Evolutionary conservation across 306 rosid genomes (phyloP), one percentile per base, ranked within the genome.

Genomic region (Ceratonia siliqua): DNA sequence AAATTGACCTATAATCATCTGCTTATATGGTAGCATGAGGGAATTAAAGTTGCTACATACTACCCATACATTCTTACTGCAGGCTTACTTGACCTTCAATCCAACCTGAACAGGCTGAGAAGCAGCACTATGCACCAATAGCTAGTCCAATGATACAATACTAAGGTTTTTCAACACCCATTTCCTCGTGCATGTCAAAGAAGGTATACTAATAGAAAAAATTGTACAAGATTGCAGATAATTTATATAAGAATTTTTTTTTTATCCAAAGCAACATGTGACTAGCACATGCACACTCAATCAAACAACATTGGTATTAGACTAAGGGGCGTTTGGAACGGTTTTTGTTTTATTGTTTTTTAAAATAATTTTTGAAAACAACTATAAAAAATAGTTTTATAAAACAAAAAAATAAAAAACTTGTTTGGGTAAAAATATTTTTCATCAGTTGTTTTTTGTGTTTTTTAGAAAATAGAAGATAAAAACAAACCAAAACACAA

Each of bases 91-190:
- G 32, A 20, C 17, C 33, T 39, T 9, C 20, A 63, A 41, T 39
- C 52, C 33, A 63, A 33, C 46, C 25, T 35, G 28, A 58, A 30
- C 65, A 30, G 65, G 43, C 65, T 32, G 65, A 58, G 65, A 15
- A 58, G 17, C 22, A 32, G 42, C 61, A 54, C 2, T 22, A 22
- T 12, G 32, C 33, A 33, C 9, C 25, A 8, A 32, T 12, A 61
- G 45, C 25, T 17, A 35, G 46, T 17, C 46, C 68, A 61, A 61
- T 18, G 46, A 35, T 33, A 27, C 65, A 58, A 30, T 1, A 24
- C 61, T 24, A 22, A 11, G 20, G 4, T 11, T 54, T 10, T 30
- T 13, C 15, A 6, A 2, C 14, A 18, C 57, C 38, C 30, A 15
- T 58, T 58, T 58, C 6, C 2, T 13, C 30, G 65, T 15, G 33